Percentiles rank a stretch among this genome's conserved stretches.
phyloP scores from a whole-genome alignment of 2,329 filamentous ascomycete genomes.

The Coniochaeta sp. region DNA sequence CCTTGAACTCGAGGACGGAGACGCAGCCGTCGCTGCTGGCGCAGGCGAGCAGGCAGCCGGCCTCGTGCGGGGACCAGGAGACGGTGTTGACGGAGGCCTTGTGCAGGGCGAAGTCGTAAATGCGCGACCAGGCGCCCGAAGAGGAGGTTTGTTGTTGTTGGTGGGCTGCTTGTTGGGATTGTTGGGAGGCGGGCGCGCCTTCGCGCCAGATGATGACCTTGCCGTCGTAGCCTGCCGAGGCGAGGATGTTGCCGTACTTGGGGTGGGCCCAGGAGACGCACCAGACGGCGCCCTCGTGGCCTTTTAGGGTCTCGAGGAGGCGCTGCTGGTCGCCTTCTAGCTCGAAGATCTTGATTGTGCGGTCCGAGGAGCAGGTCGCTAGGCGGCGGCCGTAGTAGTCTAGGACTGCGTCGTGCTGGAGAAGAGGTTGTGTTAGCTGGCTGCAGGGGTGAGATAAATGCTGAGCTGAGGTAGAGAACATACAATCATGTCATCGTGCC shows the following conservation, averaged over 20 bases:
- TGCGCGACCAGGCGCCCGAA: slow-evolving; percentile 61
- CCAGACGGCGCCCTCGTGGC: slow-evolving; percentile 97
- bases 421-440: slow-evolving; percentile 8
- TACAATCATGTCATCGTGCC: slow-evolving; percentile 99
- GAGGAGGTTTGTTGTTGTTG: slow-evolving; percentile 3
- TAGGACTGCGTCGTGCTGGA: slow-evolving; percentile 89
- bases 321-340: slow-evolving; percentile 89
- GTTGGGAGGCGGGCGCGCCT: slow-evolving; percentile 10
- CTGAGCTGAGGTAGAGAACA: slow-evolving; percentile 28
- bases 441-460: slow-evolving; percentile 4
- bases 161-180: slow-evolving; percentile 41
- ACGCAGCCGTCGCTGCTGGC: slow-evolving; percentile 92
- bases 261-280: slow-evolving; percentile 97
- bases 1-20: slow-evolving; percentile 92
- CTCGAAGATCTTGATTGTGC: slow-evolving; percentile 99
- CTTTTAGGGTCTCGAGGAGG: slow-evolving; percentile 87
- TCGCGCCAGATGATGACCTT: slow-evolving; percentile 99
- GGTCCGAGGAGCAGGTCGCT: slow-evolving; percentile 95
- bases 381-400: slow-evolving; percentile 97
- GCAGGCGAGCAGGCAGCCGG: slow-evolving; percentile 88
- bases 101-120: slow-evolving; percentile 90
- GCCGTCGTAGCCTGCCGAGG: slow-evolving; percentile 91
- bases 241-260: slow-evolving; percentile 97
- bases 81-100: slow-evolving; percentile 96
- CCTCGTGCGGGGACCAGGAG: slow-evolving; percentile 94